Conservation (phyloP, 805 yeast species). For the Cyberlindnera petersonii region DNA sequence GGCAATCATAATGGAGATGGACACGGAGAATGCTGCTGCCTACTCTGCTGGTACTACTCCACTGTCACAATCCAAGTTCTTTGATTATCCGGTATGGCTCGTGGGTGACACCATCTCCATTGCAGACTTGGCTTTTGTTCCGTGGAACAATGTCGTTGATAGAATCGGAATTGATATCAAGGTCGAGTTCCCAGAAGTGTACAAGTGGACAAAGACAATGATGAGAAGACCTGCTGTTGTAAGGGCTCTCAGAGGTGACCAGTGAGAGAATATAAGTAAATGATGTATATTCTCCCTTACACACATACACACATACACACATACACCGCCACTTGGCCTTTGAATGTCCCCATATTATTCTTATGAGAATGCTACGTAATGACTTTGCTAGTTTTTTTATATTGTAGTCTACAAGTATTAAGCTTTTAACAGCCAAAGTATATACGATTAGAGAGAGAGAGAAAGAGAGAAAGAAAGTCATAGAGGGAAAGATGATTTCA, state of each 20-base stretch:
- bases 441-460: too few species aligned
- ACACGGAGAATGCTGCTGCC: conserved; percentile 80
- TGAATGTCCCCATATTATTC: too few species aligned
- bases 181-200: conserved; percentile 89
- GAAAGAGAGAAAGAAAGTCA: too few species aligned
- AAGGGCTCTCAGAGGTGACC: conserved; percentile 76
- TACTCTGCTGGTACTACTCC: conserved; percentile 89
- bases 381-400: too few species aligned
- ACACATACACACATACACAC: too few species aligned
- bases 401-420: too few species aligned
- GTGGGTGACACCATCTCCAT: conserved; percentile 82
- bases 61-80: conserved; percentile 75
- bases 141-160: conserved; percentile 96
- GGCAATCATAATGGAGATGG: conserved; percentile 83
- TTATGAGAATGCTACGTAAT: too few species aligned
- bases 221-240: conserved; percentile 92
- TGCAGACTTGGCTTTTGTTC: conserved; percentile 89
- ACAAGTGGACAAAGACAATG: conserved; percentile 93
- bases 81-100: conserved; percentile 92
- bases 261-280: conserved; percentile 17
- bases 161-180: conserved; percentile 85
- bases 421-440: too few species aligned
- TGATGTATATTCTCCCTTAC: too few species aligned
- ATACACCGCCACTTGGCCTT: too few species aligned
- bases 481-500: neutral